Evolutionary conservation across 805 yeast species (phyloP).

Genomic region (Myxozyma neotropica): DNA sequence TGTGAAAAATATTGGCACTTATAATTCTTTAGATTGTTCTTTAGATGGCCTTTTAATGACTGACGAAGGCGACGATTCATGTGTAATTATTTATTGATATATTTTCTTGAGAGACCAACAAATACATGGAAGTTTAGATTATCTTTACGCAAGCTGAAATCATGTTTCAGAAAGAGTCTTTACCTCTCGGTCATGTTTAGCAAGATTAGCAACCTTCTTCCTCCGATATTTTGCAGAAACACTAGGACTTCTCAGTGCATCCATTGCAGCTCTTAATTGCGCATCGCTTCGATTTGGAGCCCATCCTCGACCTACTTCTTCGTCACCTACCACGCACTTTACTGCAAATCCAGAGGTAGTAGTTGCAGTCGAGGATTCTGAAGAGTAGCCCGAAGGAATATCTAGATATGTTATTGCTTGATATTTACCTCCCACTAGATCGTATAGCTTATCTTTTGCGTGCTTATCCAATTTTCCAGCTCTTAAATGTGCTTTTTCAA

Average conservation of each 20-base stretch:
- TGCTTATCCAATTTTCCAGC: slow-evolving; percentile 50
- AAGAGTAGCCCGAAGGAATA: background rate
- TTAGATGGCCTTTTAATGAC: too few species aligned
- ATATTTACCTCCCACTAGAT: slow-evolving; percentile 64
- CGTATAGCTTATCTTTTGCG: slow-evolving; percentile 76
- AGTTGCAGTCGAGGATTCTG: background rate
- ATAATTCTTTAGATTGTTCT: too few species aligned
- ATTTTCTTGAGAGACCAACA: too few species aligned
- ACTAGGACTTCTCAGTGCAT: slow-evolving; percentile 62
- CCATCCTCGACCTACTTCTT: slow-evolving; percentile 67
- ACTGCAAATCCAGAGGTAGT: slow-evolving; percentile 53
- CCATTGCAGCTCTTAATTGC: slow-evolving; percentile 82
- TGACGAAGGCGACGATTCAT: too few species aligned
- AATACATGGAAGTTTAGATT: too few species aligned
- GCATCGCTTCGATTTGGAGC: slow-evolving; percentile 76
- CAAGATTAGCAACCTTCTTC: slow-evolving; percentile 9
- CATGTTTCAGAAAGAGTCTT: background rate
- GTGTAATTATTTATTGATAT: too few species aligned
- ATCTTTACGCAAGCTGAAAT: too few species aligned
- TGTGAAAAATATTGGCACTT: background rate
- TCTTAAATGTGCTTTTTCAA: slow-evolving; percentile 3
- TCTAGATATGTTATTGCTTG: background rate
- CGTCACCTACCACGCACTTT: slow-evolving; percentile 65
- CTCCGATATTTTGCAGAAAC: slow-evolving; percentile 60
- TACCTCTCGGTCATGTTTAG: background rate